phyloP scores from a whole-genome alignment of 371 early-diverging fungal genomes.

The Mucor saturninus region DNA sequence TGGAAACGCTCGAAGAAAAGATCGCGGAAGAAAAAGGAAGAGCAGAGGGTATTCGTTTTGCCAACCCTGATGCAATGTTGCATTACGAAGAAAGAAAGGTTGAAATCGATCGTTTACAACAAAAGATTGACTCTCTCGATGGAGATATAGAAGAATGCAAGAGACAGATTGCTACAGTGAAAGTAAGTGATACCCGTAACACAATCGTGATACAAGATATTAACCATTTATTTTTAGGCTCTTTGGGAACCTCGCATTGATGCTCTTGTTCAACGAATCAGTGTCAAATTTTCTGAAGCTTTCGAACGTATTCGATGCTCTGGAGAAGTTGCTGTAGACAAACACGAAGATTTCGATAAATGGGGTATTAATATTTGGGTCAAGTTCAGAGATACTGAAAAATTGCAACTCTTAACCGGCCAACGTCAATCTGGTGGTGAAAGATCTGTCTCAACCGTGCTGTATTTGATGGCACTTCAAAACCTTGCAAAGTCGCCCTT shows the following conservation, averaged over 20 bases:
- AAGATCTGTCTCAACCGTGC: slow-evolving; percentile 94
- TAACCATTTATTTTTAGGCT: slow-evolving; percentile 2
- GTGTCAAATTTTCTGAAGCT: slow-evolving; percentile 72
- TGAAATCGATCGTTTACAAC: slow-evolving; percentile 40
- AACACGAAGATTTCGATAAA: slow-evolving; percentile 82
- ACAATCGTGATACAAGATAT: neutral
- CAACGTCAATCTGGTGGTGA: slow-evolving; percentile 99
- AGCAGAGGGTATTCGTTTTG: slow-evolving; percentile 47
- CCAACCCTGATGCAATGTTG: slow-evolving; percentile 64
- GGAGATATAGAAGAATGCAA: slow-evolving; percentile 30
- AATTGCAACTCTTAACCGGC: slow-evolving; percentile 85
- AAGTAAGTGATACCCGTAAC: slow-evolving; percentile 23
- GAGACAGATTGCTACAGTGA: slow-evolving; percentile 39
- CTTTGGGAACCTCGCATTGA: slow-evolving; percentile 74
- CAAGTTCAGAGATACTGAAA: slow-evolving; percentile 89
- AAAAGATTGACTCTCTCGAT: slow-evolving; percentile 42
- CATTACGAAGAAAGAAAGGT: slow-evolving; percentile 64
- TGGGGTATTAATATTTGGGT: slow-evolving; percentile 98
- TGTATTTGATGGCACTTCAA: slow-evolving; percentile 97
- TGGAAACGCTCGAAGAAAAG: slow-evolving; percentile 39
- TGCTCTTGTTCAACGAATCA: slow-evolving; percentile 65
- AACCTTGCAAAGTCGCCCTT: slow-evolving; percentile 89
- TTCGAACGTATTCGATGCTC: slow-evolving; percentile 88
- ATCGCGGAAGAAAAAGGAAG: slow-evolving; percentile 61
- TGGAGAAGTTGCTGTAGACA: slow-evolving; percentile 81